Evolutionary conservation across 2,329 filamentous ascomycete genomes (phyloP), one percentile per base, ranked within the genome.

Genomic region (Diaporthe sp.): DNA sequence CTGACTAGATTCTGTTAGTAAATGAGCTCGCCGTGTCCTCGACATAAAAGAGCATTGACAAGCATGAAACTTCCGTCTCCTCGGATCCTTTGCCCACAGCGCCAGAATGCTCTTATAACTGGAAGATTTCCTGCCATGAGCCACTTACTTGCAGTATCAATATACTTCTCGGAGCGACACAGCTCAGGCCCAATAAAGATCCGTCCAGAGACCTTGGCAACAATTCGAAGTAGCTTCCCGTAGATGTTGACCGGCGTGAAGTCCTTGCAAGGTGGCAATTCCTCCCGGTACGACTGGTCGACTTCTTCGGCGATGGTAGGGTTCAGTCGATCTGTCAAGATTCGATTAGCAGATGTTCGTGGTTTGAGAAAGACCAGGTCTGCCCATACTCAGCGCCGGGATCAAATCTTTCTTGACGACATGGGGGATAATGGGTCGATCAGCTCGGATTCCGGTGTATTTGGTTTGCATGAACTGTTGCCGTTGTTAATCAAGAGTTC

Each of bases 131-230:
- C 25, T 66, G 44, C 15, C 19, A 27, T 9, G 22, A 51, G 13
- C 17, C 19, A 68, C 63, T 68, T 39, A 68, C 63, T 86, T n/a
- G 84, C 82, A 7, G 84, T 81, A 51, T 87, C 82, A 3, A 88
- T 78, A 77, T 88, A 88, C 35, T 82, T 80, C 51, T 86, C 84
- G 4, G 82, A 78, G 42, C 84, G 85, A 75, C 85, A 86, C 1
- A 88, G 81, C 69, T 87, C 85, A 1, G 84, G 79, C 7, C 87
- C 87, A 37, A 88, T 81, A 69, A 88, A 88, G 37, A 88, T 79
- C 15, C 85, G 81, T 4, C 87, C 87, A 0, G 85, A 87, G 0
- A 85, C 82, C 74, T 84, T 84, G 65, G 84, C 85, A 1, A 89
- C 84, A 51, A 88, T 83, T 25, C 85, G 84, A 3, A 87, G 80